Conservation (phyloP, 2,329 filamentous ascomycete genomes). For the Clonostachys sp. region DNA sequence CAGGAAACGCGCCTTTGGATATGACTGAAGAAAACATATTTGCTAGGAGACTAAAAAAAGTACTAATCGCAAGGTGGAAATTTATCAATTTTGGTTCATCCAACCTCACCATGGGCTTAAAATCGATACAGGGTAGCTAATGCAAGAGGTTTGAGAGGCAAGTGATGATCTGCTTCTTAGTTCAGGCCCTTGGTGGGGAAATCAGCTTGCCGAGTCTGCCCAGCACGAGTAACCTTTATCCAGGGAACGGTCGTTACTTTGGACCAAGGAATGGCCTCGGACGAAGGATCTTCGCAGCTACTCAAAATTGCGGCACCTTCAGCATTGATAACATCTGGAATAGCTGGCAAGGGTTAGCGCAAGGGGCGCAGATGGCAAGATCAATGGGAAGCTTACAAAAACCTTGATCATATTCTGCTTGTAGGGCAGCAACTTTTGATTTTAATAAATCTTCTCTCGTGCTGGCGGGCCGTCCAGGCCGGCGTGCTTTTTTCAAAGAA, state of each 20-base stretch:
- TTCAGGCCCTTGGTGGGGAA: conserved; percentile 62
- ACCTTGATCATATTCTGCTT: conserved; percentile 77
- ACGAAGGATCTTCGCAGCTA: conserved; percentile 66
- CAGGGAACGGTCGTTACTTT: conserved; percentile 73
- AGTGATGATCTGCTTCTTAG: conserved; percentile 3
- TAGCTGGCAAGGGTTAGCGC: conserved; percentile 31
- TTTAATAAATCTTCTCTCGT: conserved; percentile 74
- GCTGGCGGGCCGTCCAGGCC: conserved; percentile 74
- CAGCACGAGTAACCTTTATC: conserved; percentile 65
- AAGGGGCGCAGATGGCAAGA: not conserved
- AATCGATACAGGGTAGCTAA: too few species aligned
- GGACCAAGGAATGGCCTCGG: conserved; percentile 50
- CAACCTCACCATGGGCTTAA: too few species aligned
- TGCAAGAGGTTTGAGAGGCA: too few species aligned
- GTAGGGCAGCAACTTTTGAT: conserved; percentile 64
- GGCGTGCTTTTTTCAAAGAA: conserved; percentile 61
- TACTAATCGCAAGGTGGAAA: too few species aligned
- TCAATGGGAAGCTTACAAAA: conserved; percentile 57
- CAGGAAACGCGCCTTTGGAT: too few species aligned
- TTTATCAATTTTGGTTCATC: too few species aligned
- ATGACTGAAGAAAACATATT: too few species aligned
- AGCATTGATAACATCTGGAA: conserved; percentile 70
- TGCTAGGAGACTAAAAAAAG: too few species aligned
- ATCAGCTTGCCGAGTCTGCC: conserved; percentile 60
- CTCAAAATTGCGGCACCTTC: conserved; percentile 62